phyloP scores from a whole-genome alignment of 1,139 yeast genomes.

The Zygoascus hellenicus region DNA sequence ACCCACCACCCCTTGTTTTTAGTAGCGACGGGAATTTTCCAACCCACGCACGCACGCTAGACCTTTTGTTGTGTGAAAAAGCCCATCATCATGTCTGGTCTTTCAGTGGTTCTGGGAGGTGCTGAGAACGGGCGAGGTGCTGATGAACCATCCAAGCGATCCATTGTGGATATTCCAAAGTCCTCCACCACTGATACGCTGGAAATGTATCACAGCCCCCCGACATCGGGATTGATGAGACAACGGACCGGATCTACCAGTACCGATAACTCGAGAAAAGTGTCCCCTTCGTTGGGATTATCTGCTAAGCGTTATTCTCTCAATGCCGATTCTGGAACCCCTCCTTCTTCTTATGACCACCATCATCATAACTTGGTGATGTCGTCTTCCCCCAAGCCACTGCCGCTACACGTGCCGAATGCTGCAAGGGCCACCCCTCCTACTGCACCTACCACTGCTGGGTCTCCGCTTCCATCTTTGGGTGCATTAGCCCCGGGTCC shows the following conservation, averaged over 20 bases:
- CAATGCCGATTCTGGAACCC: conserved; percentile 6
- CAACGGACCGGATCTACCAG: conserved; percentile 5
- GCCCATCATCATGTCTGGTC: conserved; percentile 1
- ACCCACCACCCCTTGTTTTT: no score
- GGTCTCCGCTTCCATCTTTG: background rate
- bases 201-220: conserved; percentile 2
- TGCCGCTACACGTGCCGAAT: conserved; percentile 8
- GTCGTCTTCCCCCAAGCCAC: conserved; percentile 4
- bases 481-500: background rate
- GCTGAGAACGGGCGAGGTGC: conserved; percentile 5
- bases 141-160: conserved; percentile 4
- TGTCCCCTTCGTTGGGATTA: background rate
- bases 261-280: conserved; percentile 1
- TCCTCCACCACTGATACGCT: conserved; percentile 8
- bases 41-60: no score
- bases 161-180: conserved; percentile 10
- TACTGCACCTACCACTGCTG: background rate
- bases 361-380: background rate
- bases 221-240: background rate
- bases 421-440: conserved; percentile 1
- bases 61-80: no score
- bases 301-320: conserved; percentile 6
- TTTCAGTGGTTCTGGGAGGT: conserved; percentile 1
- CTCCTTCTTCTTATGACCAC: conserved; percentile 9
- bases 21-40: no score